phyloP scores from a whole-genome alignment of 1,284 basidiomycete species.

The Volvariella volvacea region DNA sequence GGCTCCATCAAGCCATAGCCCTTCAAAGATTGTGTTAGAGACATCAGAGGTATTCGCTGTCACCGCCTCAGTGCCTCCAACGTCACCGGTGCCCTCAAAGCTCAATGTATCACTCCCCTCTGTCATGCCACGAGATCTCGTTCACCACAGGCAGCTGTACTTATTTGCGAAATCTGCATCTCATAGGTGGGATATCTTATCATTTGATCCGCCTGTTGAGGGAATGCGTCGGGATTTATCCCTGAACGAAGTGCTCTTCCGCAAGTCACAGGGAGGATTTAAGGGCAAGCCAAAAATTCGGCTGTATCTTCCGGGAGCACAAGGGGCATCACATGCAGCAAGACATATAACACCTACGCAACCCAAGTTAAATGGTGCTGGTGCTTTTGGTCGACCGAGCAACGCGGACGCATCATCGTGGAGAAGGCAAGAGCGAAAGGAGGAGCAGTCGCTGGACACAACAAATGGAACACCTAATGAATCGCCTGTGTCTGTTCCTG shows the following conservation, averaged over 20 bases:
- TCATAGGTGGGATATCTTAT: constrained; percentile 62
- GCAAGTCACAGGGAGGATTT: constrained; percentile 26
- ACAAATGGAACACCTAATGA: constrained; percentile 59
- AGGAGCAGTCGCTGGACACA: constrained; percentile 25
- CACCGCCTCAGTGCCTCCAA: constrained; percentile 45
- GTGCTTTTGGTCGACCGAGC: constrained; percentile 42
- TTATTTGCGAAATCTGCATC: constrained; percentile 32
- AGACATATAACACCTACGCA: constrained; percentile 40
- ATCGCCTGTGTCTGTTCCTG: constrained; percentile 25
- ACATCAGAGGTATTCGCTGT: constrained; percentile 42
- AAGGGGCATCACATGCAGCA: constrained; percentile 15
- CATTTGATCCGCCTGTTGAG: constrained; percentile 71
- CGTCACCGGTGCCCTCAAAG: constrained; percentile 49
- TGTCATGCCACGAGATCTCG: constrained; percentile 32
- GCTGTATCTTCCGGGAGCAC: constrained; percentile 47
- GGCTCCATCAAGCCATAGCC: constrained; percentile 53
- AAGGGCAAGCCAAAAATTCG: constrained; percentile 44
- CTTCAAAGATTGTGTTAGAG: constrained; percentile 26
- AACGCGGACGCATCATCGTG: constrained; percentile 47
- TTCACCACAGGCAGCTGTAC: constrained; percentile 40
- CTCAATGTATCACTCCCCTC: constrained; percentile 55
- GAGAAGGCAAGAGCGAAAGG: constrained; percentile 34
- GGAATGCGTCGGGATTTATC: constrained; percentile 61
- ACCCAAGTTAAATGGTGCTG: constrained; percentile 20
- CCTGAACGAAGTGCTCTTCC: constrained; percentile 67